phyloP scores from a whole-genome alignment of 1,139 yeast genomes.

The Suhomyces atakaporum region DNA sequence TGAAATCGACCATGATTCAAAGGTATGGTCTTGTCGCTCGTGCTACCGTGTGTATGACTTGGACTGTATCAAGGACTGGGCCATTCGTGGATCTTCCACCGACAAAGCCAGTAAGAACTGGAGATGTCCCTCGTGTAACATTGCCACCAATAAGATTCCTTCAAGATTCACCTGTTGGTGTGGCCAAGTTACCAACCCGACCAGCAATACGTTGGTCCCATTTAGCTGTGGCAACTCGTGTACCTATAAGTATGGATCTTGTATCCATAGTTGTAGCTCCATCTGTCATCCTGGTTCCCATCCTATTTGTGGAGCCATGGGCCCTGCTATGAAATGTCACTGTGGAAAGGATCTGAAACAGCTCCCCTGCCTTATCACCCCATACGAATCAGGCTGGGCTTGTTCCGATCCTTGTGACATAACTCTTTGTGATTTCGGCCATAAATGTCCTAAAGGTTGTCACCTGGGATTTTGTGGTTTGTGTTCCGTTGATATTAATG shows the following conservation, averaged over 20 bases:
- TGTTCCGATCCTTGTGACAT: slow-evolving; percentile 63
- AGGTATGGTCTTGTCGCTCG: slow-evolving; percentile 70
- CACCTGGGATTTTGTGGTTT: slow-evolving; percentile 82
- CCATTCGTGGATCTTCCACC: slow-evolving; percentile 69
- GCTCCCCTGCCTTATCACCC: slow-evolving; percentile 72
- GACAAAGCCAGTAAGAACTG: slow-evolving; percentile 53
- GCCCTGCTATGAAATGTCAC: slow-evolving; percentile 66
- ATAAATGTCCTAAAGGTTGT: slow-evolving; percentile 48
- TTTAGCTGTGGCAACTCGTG: slow-evolving; percentile 92
- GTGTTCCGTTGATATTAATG: slow-evolving; percentile 46
- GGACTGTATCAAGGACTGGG: slow-evolving; percentile 83
- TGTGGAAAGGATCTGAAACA: slow-evolving; percentile 75
- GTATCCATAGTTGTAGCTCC: slow-evolving; percentile 75
- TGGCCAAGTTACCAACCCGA: slow-evolving; percentile 73
- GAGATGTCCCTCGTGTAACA: slow-evolving; percentile 89
- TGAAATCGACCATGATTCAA: slow-evolving; percentile 67
- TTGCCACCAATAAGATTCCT: slow-evolving; percentile 55
- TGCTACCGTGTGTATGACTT: slow-evolving; percentile 83
- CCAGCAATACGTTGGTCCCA: slow-evolving; percentile 60
- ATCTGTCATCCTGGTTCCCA: slow-evolving; percentile 93
- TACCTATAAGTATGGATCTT: slow-evolving; percentile 51
- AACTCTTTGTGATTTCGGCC: slow-evolving; percentile 66
- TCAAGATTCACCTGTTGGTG: slow-evolving; percentile 85
- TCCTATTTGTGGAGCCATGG: slow-evolving; percentile 75
- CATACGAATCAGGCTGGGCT: slow-evolving; percentile 65